Evolutionary conservation across 202 grass and related monocot species (phyloP).

Genomic region (Digitaria exilis): DNA sequence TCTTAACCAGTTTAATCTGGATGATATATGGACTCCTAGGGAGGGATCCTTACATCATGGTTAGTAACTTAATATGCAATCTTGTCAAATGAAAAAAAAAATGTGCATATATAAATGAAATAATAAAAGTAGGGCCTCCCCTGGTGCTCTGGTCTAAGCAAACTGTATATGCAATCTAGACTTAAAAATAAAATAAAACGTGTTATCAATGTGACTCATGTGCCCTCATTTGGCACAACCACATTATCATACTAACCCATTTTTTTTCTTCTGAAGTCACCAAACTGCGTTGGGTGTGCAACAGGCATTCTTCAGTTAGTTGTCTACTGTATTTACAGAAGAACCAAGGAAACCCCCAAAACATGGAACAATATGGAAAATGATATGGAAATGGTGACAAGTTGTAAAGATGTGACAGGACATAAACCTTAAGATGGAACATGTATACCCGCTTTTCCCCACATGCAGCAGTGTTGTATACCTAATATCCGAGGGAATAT

Average conservation of each 20-base stretch:
- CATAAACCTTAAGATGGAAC: background rate
- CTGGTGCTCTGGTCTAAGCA: background rate
- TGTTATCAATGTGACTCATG: background rate
- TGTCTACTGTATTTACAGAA: conserved; percentile 73
- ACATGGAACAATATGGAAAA: conserved; percentile 45
- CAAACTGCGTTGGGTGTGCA: conserved; percentile 62
- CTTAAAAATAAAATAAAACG: background rate
- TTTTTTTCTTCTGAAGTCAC: conserved; percentile 48
- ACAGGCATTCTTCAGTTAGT: conserved; percentile 65
- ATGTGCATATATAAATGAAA: background rate
- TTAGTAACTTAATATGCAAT: background rate
- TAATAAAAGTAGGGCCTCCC: background rate
- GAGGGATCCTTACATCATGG: conserved; percentile 52
- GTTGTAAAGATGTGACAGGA: background rate
- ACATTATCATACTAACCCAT: background rate
- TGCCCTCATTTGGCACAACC: background rate
- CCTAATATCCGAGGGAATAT: background rate
- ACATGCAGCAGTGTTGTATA: background rate
- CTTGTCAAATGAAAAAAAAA: background rate
- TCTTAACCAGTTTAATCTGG: conserved; percentile 64
- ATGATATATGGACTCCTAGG: conserved; percentile 70
- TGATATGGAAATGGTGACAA: conserved; percentile 7
- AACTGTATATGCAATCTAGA: background rate
- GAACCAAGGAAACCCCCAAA: conserved; percentile 40
- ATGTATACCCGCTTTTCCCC: background rate